phyloP scores from a whole-genome alignment of 2,329 filamentous ascomycete genomes.

The Diplodia intermedia region DNA sequence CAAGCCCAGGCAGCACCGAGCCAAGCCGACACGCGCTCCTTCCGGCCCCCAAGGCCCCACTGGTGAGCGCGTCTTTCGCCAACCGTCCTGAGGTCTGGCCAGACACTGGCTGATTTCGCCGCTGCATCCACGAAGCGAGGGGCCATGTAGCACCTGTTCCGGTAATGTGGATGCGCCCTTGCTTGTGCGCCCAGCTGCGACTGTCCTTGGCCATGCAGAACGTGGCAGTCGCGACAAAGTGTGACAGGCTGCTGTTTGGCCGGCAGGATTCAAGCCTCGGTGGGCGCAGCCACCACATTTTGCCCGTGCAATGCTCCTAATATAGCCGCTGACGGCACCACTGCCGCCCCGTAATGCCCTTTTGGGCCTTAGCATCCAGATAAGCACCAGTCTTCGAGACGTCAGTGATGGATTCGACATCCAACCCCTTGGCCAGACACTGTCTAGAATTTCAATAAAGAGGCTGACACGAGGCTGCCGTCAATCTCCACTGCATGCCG shows the following conservation, averaged over 20 bases:
- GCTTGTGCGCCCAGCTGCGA: not conserved
- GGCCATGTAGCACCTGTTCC: not conserved
- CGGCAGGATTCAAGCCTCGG: constrained; percentile 20
- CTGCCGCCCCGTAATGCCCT: not conserved
- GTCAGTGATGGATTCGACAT: not conserved
- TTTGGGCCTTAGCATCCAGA: not conserved
- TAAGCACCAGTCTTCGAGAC: constrained; percentile 5
- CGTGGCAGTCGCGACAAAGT: not conserved
- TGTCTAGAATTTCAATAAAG: constrained; percentile 18
- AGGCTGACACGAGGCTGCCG: constrained; percentile 20
- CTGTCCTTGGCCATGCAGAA: not conserved
- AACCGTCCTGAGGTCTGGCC: not conserved
- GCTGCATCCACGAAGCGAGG: not conserved
- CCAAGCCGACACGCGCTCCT: not conserved
- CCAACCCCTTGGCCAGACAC: not conserved
- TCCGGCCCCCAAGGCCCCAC: constrained; percentile 18
- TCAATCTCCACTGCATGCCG: constrained; percentile 13
- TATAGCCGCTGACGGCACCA: constrained; percentile 12
- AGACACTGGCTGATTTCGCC: not conserved
- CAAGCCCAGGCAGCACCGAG: constrained; percentile 3
- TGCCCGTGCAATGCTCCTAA: not conserved
- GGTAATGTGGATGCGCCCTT: not conserved
- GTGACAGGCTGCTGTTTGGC: not conserved
- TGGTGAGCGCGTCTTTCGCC: not conserved
- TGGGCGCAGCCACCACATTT: constrained; percentile 15